Evolutionary conservation across 1,139 yeast genomes (phyloP).

Genomic region (Geotrichum klebahnii): DNA sequence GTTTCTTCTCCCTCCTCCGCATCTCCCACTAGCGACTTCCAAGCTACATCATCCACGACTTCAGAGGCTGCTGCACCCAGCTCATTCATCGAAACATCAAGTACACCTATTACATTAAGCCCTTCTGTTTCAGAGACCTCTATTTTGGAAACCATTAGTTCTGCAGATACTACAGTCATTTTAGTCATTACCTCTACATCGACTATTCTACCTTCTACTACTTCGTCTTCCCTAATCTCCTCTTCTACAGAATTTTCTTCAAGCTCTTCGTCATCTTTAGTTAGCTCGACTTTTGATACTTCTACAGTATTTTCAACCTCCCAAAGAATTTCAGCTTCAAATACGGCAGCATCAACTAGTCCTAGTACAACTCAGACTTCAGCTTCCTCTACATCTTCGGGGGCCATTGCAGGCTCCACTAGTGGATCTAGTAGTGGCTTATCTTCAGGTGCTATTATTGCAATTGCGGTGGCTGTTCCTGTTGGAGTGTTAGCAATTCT

Average conservation of each 20-base stretch:
- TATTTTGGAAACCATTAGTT: conserved; percentile 2
- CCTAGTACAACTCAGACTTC: not conserved
- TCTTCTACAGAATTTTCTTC: conserved; percentile 1
- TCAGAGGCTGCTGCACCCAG: not conserved
- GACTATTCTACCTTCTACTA: conserved; percentile 11
- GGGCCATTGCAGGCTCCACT: conserved; percentile 1
- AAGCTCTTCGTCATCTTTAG: not conserved
- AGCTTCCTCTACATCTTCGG: conserved; percentile 3
- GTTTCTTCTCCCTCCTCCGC: not conserved
- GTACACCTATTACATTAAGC: not conserved
- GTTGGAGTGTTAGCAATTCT: conserved; percentile 17
- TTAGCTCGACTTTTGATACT: not conserved
- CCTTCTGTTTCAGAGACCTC: not conserved
- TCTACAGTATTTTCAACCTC: no score
- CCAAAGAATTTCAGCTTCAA: not conserved
- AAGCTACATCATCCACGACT: not conserved
- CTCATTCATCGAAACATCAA: not conserved
- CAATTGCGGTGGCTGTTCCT: conserved; percentile 22
- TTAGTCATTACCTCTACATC: conserved; percentile 22
- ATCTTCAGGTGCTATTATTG: conserved; percentile 16
- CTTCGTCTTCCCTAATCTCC: conserved; percentile 1
- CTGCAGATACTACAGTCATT: conserved; percentile 22
- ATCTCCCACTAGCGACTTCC: not conserved
- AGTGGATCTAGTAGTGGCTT: conserved; percentile 2
- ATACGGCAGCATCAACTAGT: conserved; percentile 5